phyloP scores from a whole-genome alignment of 2,329 filamentous ascomycete genomes.

The Thermothelomyces thermophilus region DNA sequence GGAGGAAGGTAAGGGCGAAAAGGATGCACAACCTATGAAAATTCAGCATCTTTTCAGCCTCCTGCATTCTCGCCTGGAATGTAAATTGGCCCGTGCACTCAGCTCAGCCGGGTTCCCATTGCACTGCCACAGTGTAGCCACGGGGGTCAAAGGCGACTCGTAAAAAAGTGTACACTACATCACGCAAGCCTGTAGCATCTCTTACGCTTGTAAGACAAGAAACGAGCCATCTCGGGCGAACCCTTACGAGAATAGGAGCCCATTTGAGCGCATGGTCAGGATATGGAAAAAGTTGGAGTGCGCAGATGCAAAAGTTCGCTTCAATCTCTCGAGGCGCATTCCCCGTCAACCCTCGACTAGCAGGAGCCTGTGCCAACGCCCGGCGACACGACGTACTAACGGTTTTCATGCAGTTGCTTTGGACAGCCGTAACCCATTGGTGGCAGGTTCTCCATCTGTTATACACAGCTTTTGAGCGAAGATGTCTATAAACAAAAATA shows the following conservation, averaged over 20 bases:
- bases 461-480: too few relatives aligned
- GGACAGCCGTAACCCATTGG: background rate
- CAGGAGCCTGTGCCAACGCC: background rate
- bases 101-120: background rate
- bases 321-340: slow-evolving; percentile 14
- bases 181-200: background rate
- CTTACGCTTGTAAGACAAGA: background rate
- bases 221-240: too few relatives aligned
- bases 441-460: background rate
- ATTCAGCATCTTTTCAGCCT: slow-evolving; percentile 21
- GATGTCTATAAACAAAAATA: too few relatives aligned
- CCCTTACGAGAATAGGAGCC: too few relatives aligned
- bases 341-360: background rate
- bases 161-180: too few relatives aligned
- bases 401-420: slow-evolving; percentile 1
- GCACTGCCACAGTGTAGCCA: slow-evolving; percentile 7
- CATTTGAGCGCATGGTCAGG: too few relatives aligned
- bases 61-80: slow-evolving; percentile 10
- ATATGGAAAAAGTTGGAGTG: too few relatives aligned
- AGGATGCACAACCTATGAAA: slow-evolving; percentile 17
- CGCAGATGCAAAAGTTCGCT: too few relatives aligned
- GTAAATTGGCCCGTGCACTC: background rate
- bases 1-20: slow-evolving; percentile 7
- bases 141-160: background rate
- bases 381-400: slow-evolving; percentile 2